Evolutionary conservation across 2,329 filamentous ascomycete species (phyloP), one percentile per base, ranked within the genome.

Genomic region (Colletotrichum sp.): DNA sequence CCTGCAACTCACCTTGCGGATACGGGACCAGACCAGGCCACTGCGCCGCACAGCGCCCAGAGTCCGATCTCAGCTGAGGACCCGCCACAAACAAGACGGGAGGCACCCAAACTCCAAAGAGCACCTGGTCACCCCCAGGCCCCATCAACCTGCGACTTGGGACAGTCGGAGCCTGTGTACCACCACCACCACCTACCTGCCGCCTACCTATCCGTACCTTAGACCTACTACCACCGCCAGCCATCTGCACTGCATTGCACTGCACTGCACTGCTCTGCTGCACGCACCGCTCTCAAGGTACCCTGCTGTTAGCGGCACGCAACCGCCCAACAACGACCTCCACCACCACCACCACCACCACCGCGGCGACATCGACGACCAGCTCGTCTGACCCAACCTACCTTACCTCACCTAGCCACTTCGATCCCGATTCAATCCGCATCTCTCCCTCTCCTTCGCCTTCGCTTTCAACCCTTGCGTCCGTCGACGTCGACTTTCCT

Each of bases 101-200:
- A 49, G 44, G 44, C 44, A 49, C 44, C 44, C 44, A 63, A 59
- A 72, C 34, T 24, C 13, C 28, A 32, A 62, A 62, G 59, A 62
- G 59, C 59, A 60, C 26, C 57, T 28, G 57, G 26, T 30, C 26
- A 62, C 28, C 28, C 62, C 69, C 26, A 55, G 30, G 55, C 57
- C 70, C 73, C 73, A 76, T 73, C 69, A 32, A 73, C 70, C 73
- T 73, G 73, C 73, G 70, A 73, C 73, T 68, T 76, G 73, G 57
- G 26, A 68, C 57, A 30, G 62, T 71, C 62, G 63, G 64, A 68
- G 70, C 57, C 59, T 39, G 32, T 36, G 32, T 39, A 44, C 62
- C 34, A 52, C 72, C 59, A 52, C 72, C 59, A 32, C 39, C 59
- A 57, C 18, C 18, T n/a, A 55, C n/a, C 52, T 44, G 39, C 39